Base-by-base conservation (phyloP, 1,284 basidiomycete genomes). In the Waitea zeae region DNA sequence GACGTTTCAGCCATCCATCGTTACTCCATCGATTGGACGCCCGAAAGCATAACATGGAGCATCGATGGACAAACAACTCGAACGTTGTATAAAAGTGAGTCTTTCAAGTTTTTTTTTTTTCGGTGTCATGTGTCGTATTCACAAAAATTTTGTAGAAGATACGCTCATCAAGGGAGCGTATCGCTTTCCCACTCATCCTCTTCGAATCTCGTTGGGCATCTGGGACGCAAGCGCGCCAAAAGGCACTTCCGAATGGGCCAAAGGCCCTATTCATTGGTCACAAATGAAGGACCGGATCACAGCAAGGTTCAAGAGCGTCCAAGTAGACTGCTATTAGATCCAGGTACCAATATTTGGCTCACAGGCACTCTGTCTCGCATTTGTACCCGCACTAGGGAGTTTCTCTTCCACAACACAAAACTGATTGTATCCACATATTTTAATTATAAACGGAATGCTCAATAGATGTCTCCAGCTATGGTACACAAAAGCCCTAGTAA, bases 181-280 rank as follows among this genome's bases (percentile, higher is more conserved):
- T n/a, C 57, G 58, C 42, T 62, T 51, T 39, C 59, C 61, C 13
- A 45, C 49, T 0, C 51, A 58, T 36, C 41, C 53, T 3, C 36
- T 50, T 11, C 54, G 57, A 7, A 39, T 62, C 4, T 58, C 60
- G 39, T 43, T 63, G 12, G 61, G 63, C 1, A 63, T 66, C 30
- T 67, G 64, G 62, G 63, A 66, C 38, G 61, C 60, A 3, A 64
- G 61, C 38, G 49, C 49, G 20, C 55, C 59, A 3, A 45, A 45
- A 9, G 62, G 62, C 1, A 67, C 64, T 1, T 52, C 60, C 3
- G 51, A 53, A 37, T 66, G 63, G 63, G 60, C 58, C 12, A 50
- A 47, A 18, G 64, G 64, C 5, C 63, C 63, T 3, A 57, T 66
- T 27, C 43, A 63, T 31, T 65, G 62, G 63, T 39, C 49, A 1